Evolutionary conservation across 495 filamentous ascomycete genomes (phyloP).

Genomic region (Penicillium cinerascens): DNA sequence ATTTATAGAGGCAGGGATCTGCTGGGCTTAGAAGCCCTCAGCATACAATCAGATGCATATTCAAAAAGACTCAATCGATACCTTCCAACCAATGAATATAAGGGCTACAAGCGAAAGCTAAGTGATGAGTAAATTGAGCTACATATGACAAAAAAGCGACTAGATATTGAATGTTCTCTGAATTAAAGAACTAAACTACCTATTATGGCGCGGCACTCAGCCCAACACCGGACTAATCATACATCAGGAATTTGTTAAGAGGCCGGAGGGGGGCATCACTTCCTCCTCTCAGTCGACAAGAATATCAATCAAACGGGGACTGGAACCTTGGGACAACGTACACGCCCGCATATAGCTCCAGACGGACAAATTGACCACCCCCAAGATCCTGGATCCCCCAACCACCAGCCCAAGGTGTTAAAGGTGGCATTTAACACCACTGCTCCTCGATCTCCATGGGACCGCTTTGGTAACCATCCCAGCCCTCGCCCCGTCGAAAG

Average conservation of each 20-base stretch:
- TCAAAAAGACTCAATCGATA: too few species aligned
- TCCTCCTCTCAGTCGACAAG: too few species aligned
- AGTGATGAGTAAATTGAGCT: too few species aligned
- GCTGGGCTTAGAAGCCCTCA: background rate
- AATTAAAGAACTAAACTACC: background rate
- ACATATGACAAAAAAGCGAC: too few species aligned
- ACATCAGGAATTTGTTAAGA: background rate
- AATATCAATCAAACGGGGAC: background rate
- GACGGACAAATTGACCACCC: background rate
- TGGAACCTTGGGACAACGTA: background rate
- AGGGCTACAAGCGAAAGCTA: too few species aligned
- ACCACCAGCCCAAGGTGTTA: background rate
- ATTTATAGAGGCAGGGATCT: background rate
- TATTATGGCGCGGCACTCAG: background rate
- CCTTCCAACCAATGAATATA: too few species aligned
- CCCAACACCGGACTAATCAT: background rate
- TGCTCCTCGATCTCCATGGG: slow-evolving; percentile 33
- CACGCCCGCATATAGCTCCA: background rate
- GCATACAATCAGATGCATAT: background rate
- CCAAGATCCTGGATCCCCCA: background rate
- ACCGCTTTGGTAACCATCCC: slow-evolving; percentile 31
- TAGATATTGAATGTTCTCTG: background rate
- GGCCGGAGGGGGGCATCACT: too few species aligned
- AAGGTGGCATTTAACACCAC: background rate
- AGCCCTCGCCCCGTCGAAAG: slow-evolving; percentile 36